Evolutionary conservation across 495 filamentous ascomycete species (phyloP), one percentile per base, ranked within the genome.

Genomic region (Lasiosphaeria ovina): DNA sequence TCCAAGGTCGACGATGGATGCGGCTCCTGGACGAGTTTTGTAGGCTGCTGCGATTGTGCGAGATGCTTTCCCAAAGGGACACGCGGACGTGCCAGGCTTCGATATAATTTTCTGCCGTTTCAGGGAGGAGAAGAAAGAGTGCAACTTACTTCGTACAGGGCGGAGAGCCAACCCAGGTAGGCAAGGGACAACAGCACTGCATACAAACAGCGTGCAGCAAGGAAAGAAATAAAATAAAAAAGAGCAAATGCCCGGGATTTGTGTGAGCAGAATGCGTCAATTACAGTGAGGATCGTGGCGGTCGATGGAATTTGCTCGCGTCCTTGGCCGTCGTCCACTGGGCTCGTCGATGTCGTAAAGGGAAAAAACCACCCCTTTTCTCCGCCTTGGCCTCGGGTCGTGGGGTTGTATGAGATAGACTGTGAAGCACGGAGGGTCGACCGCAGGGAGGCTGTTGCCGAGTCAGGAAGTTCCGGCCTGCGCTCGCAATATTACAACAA

Each of bases 331-430:
- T 24, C 24, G 24, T 24, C 24, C 24, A 24, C 24, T 24, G 24
- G 24, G 24, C 24, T 24, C 24, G 24, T 24, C 24, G 24, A 24
- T 24, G 24, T 24, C 24, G 24, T 24, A 24, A 24, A 24, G 24
- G 24, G 2, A 2, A 24, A 24, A 24, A 24, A 24, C 32, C n/a
- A 48, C 32, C 55, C 57, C 50, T 54, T 49, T 56, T 60, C 53
- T 50, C 54, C 11, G 51, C 54, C 56, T 59, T 60, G 55, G 54
- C 51, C 51, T 45, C 14, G 10, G 54, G 54, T 50, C 31, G 60
- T 58, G 35, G 31, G 56, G 33, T 48, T 60, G 65, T 70, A 54
- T 58, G 60, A 64, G 57, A 66, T 66, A 59, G 45, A 62, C 63
- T 61, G 53, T 61, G 53, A 55, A 53, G 59, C 58, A 66, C 68